phyloP scores from a whole-genome alignment of 1,284 basidiomycete genomes.

The Earliella scabrosa region DNA sequence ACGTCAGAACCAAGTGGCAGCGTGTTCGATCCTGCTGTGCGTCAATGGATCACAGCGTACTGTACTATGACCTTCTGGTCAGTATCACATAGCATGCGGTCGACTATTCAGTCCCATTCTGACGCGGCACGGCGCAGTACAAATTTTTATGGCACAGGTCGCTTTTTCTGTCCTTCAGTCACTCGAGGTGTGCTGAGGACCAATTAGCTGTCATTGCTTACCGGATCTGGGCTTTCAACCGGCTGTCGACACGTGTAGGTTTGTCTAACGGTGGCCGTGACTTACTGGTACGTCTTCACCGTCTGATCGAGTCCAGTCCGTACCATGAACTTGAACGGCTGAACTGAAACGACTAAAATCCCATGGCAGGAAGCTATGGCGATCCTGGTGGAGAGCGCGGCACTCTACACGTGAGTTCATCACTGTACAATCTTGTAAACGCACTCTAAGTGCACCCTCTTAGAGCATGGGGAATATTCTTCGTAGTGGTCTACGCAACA shows the following conservation, averaged over 20 bases:
- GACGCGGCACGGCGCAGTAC: not conserved
- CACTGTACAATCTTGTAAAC: too few relatives aligned
- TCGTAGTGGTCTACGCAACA: not conserved
- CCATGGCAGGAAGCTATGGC: slow-evolving; percentile 7
- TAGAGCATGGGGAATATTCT: slow-evolving; percentile 5
- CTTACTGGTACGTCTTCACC: too few relatives aligned
- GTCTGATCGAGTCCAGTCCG: too few relatives aligned
- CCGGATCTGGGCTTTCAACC: slow-evolving; percentile 4
- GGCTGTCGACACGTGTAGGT: too few relatives aligned
- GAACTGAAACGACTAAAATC: too few relatives aligned
- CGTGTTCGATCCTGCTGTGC: not conserved
- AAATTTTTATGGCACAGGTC: slow-evolving; percentile 6
- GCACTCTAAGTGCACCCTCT: too few relatives aligned
- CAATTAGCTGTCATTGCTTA: slow-evolving; percentile 8
- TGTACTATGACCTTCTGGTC: slow-evolving; percentile 1
- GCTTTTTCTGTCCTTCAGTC: too few relatives aligned
- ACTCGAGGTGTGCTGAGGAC: too few relatives aligned
- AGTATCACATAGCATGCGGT: not conserved
- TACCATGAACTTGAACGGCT: too few relatives aligned
- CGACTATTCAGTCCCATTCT: too few relatives aligned
- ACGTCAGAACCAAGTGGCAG: not conserved
- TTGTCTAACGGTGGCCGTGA: too few relatives aligned
- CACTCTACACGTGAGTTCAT: slow-evolving; percentile 5
- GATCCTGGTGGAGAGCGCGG: slow-evolving; percentile 10
- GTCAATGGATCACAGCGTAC: not conserved